Evolutionary conservation across 2,329 filamentous ascomycete species (phyloP), one percentile per base, ranked within the genome.

Genomic region (Paramyrothecium roridum): DNA sequence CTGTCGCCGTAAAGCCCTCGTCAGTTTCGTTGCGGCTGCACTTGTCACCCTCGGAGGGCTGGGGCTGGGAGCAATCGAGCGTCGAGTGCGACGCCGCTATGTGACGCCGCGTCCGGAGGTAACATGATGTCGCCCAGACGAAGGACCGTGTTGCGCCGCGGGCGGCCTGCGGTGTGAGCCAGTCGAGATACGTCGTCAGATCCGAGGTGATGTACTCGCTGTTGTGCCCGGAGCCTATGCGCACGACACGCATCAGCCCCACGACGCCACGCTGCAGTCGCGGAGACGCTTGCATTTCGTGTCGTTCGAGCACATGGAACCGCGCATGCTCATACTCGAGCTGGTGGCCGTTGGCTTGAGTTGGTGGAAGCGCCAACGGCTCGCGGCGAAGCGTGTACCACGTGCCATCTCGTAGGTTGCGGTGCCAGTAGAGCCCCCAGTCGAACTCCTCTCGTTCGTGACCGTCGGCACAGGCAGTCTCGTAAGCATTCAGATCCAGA

Each of bases 341-440:
- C 19, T 21, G 17, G 17, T 20, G 3, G 17, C 6, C 20, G 46
- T 48, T 3, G 37, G 4, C 37, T 4, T 7, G n/a, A 48, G 54
- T 46, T 20, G 26, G 10, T 10, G 26, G 10, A 30, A 30, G 26
- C 26, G 26, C 6, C 26, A 30, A 52, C 37, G 30, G 50, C 53
- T 55, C 49, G 52, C 52, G 43, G 40, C 53, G 55, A 52, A 59
- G 60, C 30, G 52, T 59, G 55, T 69, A 69, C 66, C 65, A 67
- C 10, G 62, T 65, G 21, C 70, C 64, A 33, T 65, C 57, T 22
- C 57, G 57, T 21, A 59, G 56, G 46, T 53, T 54, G 40, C 65
- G 64, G 52, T 73, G 67, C 57, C 64, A 70, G 59, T 73, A 73
- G 49, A 73, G 54, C n/a, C 69, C 70, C 71, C 70, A 73, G 59